phyloP scores from a whole-genome alignment of 2,329 filamentous ascomycete genomes.

The Pseudocercospora crystallina region DNA sequence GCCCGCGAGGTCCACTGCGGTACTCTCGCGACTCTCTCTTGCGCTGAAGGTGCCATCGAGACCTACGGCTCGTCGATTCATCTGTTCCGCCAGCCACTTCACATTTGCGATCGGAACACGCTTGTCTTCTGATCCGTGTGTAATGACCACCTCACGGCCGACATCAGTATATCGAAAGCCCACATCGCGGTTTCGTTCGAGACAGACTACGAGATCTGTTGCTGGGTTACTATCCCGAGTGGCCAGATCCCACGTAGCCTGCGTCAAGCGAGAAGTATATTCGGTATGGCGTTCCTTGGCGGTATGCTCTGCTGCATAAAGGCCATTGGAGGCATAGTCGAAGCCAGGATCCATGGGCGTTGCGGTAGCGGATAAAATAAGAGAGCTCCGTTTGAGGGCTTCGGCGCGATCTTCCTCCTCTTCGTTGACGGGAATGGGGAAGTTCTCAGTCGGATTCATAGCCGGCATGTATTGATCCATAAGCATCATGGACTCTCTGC shows the following conservation, averaged over 20 bases:
- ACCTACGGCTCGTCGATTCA: slow-evolving; percentile 53
- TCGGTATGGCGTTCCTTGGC: slow-evolving; percentile 70
- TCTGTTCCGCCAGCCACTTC: slow-evolving; percentile 88
- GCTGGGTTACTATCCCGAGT: slow-evolving; percentile 91
- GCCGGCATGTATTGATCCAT: slow-evolving; percentile 51
- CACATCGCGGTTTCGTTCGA: slow-evolving; percentile 86
- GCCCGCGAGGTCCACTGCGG: neutral
- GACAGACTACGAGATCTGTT: slow-evolving; percentile 85
- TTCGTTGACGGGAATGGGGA: slow-evolving; percentile 26
- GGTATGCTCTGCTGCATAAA: slow-evolving; percentile 57
- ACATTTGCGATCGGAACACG: slow-evolving; percentile 94
- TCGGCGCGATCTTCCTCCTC: slow-evolving; percentile 26
- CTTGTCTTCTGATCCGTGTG: slow-evolving; percentile 87
- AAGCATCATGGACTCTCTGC: slow-evolving; percentile 49
- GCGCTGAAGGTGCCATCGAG: slow-evolving; percentile 1
- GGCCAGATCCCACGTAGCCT: slow-evolving; percentile 90
- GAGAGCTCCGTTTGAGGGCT: slow-evolving; percentile 22
- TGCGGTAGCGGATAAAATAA: slow-evolving; percentile 35
- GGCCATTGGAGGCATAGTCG: slow-evolving; percentile 37
- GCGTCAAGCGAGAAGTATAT: slow-evolving; percentile 84
- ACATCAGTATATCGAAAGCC: slow-evolving; percentile 98
- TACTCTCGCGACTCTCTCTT: slow-evolving; percentile 13
- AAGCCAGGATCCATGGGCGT: slow-evolving; percentile 42
- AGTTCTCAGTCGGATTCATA: slow-evolving; percentile 33
- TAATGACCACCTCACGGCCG: slow-evolving; percentile 84